phyloP scores from a whole-genome alignment of 306 rosid genomes.

The Canavalia ensiformis region DNA sequence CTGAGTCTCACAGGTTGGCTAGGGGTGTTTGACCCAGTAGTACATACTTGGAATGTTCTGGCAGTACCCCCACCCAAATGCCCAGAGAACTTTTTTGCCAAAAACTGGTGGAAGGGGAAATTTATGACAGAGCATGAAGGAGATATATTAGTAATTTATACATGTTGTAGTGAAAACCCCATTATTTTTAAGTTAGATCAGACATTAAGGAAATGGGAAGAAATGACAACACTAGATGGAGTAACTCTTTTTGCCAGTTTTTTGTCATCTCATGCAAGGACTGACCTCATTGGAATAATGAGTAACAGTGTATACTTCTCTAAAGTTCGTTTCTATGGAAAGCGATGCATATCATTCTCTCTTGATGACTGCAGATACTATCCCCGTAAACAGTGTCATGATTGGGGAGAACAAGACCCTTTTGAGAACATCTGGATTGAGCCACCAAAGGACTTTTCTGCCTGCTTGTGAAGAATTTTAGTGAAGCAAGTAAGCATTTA shows the following conservation, averaged over 20 bases:
- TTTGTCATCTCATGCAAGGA: slow-evolving; percentile 74
- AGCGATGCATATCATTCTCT: slow-evolving; percentile 76
- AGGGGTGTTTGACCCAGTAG: slow-evolving; percentile 74
- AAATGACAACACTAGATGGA: slow-evolving; percentile 69
- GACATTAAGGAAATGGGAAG: slow-evolving; percentile 71
- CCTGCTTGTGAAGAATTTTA: slow-evolving; percentile 51
- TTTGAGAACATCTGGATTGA: slow-evolving; percentile 77
- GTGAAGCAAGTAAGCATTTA: slow-evolving; percentile 46
- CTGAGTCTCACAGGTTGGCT: slow-evolving; percentile 90
- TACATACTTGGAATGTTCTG: slow-evolving; percentile 71
- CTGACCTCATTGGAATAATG: slow-evolving; percentile 64
- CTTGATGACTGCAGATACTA: slow-evolving; percentile 65
- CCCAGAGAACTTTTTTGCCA: slow-evolving; percentile 70
- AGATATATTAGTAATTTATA: slow-evolving; percentile 67
- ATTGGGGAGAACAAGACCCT: slow-evolving; percentile 75
- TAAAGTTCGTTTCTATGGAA: slow-evolving; percentile 73
- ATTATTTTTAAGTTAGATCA: slow-evolving; percentile 72
- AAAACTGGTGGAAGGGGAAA: slow-evolving; percentile 82
- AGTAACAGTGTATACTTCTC: slow-evolving; percentile 79
- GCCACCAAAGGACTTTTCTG: slow-evolving; percentile 65
- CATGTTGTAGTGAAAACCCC: slow-evolving; percentile 75
- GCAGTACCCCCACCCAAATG: slow-evolving; percentile 80
- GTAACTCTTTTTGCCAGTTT: slow-evolving; percentile 79
- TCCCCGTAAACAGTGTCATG: slow-evolving; percentile 77
- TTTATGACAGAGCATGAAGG: slow-evolving; percentile 78